A percentile compares a stretch with the other conserved stretches of the same genome.
Conservation (phyloP, 1,139 yeast species). For the Sugiyamaella castrensis region DNA sequence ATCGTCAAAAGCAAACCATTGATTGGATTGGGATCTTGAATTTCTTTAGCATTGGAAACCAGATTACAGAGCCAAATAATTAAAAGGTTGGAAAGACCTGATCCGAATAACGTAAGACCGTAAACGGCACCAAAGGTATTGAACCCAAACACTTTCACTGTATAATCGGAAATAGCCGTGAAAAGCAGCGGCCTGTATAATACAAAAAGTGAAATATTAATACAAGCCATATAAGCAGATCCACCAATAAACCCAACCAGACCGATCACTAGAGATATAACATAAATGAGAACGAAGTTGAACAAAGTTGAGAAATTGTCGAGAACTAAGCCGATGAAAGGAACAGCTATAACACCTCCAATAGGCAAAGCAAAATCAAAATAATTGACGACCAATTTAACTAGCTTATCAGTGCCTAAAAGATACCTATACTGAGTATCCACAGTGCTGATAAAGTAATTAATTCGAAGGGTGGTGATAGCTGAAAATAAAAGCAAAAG, state of each 20-base stretch:
- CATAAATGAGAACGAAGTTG: constrained; percentile 52
- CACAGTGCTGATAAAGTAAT: constrained; percentile 87
- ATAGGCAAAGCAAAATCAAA: constrained; percentile 83
- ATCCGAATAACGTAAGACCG: constrained; percentile 60
- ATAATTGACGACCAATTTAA: constrained; percentile 61
- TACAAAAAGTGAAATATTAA: constrained; percentile 48
- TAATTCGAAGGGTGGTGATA: constrained; percentile 84
- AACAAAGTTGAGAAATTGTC: constrained; percentile 69
- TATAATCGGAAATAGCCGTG: constrained; percentile 85
- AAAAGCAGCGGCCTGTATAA: constrained; percentile 87
- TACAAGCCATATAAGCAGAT: not conserved
- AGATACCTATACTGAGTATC: constrained; percentile 73
- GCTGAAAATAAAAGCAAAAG: constrained; percentile 76
- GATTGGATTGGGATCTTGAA: constrained; percentile 54
- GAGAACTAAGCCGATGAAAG: constrained; percentile 76
- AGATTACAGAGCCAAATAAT: constrained; percentile 61
- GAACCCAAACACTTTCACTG: constrained; percentile 92
- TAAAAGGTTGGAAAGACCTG: constrained; percentile 54
- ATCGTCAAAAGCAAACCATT: constrained; percentile 49
- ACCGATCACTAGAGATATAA: constrained; percentile 60
- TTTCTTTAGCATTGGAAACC: not conserved
- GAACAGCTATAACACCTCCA: constrained; percentile 83
- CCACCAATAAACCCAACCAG: constrained; percentile 51
- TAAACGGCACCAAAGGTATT: constrained; percentile 90
- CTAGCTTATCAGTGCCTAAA: constrained; percentile 45